phyloP scores from a whole-genome alignment of 495 filamentous ascomycete species.

The Pyrenula massariospora region DNA sequence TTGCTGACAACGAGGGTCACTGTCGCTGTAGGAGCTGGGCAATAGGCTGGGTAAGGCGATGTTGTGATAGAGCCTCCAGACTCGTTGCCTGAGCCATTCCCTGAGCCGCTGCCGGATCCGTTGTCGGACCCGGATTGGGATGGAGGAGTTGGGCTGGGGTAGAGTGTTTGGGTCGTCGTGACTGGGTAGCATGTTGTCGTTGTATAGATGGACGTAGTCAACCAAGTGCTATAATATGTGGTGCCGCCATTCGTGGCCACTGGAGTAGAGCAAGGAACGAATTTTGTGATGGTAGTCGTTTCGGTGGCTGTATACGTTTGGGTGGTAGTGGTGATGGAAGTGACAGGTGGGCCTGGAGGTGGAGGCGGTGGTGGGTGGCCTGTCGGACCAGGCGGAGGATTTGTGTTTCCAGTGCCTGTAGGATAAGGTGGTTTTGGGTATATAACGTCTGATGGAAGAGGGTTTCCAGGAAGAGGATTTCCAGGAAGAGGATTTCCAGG shows the following conservation, averaged over 20 bases:
- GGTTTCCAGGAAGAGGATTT: not conserved
- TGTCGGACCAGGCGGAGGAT: not conserved
- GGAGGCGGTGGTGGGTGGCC: not conserved
- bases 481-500: not conserved
- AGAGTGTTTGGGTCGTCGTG: not conserved
- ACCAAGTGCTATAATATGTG: slow-evolving; percentile 1
- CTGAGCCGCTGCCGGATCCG: not conserved
- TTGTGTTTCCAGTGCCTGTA: too few species aligned
- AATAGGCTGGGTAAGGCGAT: not conserved
- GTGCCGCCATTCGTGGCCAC: not conserved
- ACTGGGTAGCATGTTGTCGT: slow-evolving; percentile 1
- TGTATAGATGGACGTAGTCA: not conserved
- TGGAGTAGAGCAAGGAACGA: not conserved
- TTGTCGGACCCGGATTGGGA: not conserved
- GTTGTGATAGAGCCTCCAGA: not conserved
- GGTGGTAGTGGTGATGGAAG: not conserved
- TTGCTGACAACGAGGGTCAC: not conserved
- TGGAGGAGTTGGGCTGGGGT: not conserved
- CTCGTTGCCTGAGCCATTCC: not conserved
- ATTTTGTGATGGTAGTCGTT: not conserved
- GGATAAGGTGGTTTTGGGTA: not conserved
- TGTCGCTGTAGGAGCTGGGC: not conserved
- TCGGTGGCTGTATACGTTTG: slow-evolving; percentile 1
- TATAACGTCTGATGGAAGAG: not conserved
- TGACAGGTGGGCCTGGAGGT: not conserved